phyloP scores from a whole-genome alignment of 805 yeast species.

The Candida chauliodis region DNA sequence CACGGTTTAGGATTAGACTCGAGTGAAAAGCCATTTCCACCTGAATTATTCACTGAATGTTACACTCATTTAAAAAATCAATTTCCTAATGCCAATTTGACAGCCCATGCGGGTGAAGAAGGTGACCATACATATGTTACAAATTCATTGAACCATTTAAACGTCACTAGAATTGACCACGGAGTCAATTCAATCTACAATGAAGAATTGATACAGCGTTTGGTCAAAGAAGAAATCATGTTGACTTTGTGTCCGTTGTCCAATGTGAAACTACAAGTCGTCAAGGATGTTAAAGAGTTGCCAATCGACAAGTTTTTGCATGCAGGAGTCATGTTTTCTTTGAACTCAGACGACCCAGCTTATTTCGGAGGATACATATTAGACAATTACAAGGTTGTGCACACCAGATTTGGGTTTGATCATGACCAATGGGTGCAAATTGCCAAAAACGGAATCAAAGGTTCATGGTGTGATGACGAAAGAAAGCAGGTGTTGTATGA shows the following conservation, averaged over 20 bases:
- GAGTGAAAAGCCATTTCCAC: conserved; percentile 75
- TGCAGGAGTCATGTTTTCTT: conserved; percentile 66
- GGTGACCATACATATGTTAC: conserved; percentile 70
- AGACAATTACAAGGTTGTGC: conserved; percentile 69
- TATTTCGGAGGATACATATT: conserved; percentile 83
- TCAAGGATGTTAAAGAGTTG: conserved; percentile 59
- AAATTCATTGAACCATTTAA: conserved; percentile 54
- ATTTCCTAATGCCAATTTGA: conserved; percentile 55
- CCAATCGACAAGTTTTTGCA: conserved; percentile 64
- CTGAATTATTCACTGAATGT: conserved; percentile 63
- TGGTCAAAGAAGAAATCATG: conserved; percentile 54
- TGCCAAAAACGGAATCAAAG: conserved; percentile 63
- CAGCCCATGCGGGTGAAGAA: conserved; percentile 91
- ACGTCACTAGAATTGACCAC: conserved; percentile 74
- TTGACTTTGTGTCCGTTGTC: conserved; percentile 76
- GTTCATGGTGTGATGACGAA: conserved; percentile 66
- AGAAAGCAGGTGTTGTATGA: conserved; percentile 49
- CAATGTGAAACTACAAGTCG: conserved; percentile 73
- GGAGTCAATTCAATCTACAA: conserved; percentile 66
- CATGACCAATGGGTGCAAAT: conserved; percentile 60
- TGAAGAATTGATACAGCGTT: conserved; percentile 49
- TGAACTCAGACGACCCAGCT: conserved; percentile 48
- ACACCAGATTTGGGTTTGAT: conserved; percentile 54
- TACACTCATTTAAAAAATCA: conserved; percentile 46
- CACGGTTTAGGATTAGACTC: conserved; percentile 83